Evolutionary conservation across 192 early-diverging fungal genomes (phyloP).

Genomic region (Lunasporangiospora selenospora): DNA sequence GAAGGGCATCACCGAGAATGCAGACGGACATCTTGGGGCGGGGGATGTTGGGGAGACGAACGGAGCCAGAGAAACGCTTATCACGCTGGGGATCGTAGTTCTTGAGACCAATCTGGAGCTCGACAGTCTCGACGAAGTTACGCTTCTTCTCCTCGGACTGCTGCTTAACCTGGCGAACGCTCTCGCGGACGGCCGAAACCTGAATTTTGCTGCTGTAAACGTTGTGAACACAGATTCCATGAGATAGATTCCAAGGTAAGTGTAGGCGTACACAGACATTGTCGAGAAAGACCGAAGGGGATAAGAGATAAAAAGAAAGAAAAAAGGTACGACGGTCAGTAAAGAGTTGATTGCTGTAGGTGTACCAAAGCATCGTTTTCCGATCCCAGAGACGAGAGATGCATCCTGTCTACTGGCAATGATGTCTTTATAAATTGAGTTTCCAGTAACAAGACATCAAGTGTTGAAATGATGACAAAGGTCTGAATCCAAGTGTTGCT

Average conservation of each 20-base stretch:
- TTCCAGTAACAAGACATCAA: no score
- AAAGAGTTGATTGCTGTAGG: no score
- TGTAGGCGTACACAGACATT: no score
- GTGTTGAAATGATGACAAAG: no score
- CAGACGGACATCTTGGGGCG: constrained; percentile 95
- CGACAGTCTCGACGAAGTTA: constrained; percentile 97
- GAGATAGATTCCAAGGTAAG: no score
- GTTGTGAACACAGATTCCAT: no score
- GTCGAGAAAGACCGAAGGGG: neutral
- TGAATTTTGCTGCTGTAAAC: constrained; percentile 77
- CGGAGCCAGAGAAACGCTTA: constrained; percentile 99
- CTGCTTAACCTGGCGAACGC: constrained; percentile 70
- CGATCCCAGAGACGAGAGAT: no score
- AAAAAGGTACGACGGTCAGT: constrained; percentile 19
- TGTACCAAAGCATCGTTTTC: no score
- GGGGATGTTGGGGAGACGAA: constrained; percentile 93
- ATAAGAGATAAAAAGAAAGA: neutral
- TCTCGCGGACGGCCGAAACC: constrained; percentile 88
- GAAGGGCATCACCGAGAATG: constrained; percentile 94
- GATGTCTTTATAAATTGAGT: no score
- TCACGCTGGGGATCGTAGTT: constrained; percentile 99
- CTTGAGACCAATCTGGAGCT: constrained; percentile 99
- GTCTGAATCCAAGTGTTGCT: no score
- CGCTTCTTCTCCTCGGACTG: constrained; percentile 90
- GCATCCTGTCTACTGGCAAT: no score